Evolutionary conservation across 345 rosid species (phyloP).

Genomic region (Acer negundo): DNA sequence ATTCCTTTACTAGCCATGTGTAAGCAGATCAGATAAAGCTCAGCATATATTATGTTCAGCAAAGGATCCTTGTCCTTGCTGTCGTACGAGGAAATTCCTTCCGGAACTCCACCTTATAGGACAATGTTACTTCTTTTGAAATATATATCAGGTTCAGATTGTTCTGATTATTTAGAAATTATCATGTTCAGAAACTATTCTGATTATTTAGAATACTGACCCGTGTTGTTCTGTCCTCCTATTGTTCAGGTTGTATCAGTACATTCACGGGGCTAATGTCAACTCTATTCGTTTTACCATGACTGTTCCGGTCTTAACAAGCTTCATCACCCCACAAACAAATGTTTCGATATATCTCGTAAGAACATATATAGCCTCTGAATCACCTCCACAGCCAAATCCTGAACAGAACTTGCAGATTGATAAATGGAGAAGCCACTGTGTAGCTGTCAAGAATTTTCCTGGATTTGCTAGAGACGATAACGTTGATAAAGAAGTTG

Average conservation of each 20-base stretch:
- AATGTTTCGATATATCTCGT: constrained; percentile 12
- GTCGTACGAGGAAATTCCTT: constrained; percentile 40
- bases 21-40: too few relatives aligned
- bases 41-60: too few relatives aligned
- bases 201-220: neutral
- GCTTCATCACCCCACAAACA: constrained; percentile 19
- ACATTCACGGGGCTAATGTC: constrained; percentile 47
- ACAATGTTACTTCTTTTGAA: neutral
- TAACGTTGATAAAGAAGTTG: constrained; percentile 30
- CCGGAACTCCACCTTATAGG: constrained; percentile 22
- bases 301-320: constrained; percentile 53
- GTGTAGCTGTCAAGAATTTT: constrained; percentile 45
- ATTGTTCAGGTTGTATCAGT: constrained; percentile 44
- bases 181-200: too few relatives aligned
- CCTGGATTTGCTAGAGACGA: constrained; percentile 45
- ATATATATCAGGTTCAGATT: neutral
- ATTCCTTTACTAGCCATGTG: too few relatives aligned
- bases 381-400: constrained; percentile 36
- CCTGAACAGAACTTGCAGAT: constrained; percentile 40
- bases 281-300: constrained; percentile 25
- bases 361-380: constrained; percentile 24
- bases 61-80: constrained; percentile 13
- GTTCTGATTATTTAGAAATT: neutral
- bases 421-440: constrained; percentile 37
- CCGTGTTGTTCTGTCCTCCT: neutral